phyloP scores from a whole-genome alignment of 192 early-diverging fungal species.

The Rhizoclosmatium sp. region DNA sequence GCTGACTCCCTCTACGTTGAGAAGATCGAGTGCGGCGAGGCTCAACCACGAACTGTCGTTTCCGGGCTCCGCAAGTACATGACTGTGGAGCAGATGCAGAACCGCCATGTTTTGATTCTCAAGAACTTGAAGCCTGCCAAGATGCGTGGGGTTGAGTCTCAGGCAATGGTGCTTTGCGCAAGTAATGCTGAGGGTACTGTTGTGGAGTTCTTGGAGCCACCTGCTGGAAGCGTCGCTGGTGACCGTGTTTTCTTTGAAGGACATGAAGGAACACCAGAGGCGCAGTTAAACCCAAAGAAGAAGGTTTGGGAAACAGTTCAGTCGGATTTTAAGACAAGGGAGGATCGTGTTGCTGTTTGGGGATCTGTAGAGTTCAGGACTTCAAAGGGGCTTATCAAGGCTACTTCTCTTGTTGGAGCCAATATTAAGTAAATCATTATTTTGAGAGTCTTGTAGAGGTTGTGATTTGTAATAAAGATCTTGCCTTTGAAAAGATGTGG shows the following conservation, averaged over 20 bases:
- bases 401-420: conserved; percentile 44
- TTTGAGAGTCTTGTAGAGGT: neutral
- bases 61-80: conserved; percentile 93
- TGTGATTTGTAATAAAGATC: too few species aligned
- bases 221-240: conserved; percentile 84
- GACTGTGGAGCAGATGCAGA: conserved; percentile 86
- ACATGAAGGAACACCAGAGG: conserved; percentile 85
- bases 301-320: conserved; percentile 98
- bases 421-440: conserved; percentile 47
- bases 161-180: conserved; percentile 95
- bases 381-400: conserved; percentile 54
- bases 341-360: conserved; percentile 61
- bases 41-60: conserved; percentile 83
- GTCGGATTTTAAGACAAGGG: conserved; percentile 70
- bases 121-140: conserved; percentile 94
- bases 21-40: conserved; percentile 92
- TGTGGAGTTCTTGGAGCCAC: conserved; percentile 91
- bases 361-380: conserved; percentile 56
- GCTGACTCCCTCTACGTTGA: conserved; percentile 97
- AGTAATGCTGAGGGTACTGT: conserved; percentile 79
- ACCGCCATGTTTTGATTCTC: conserved; percentile 63
- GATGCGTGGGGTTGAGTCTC: conserved; percentile 94
- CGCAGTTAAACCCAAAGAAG: conserved; percentile 94
- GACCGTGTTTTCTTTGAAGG: conserved; percentile 91
- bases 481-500: too few species aligned